Evolutionary conservation across 2,329 filamentous ascomycete genomes (phyloP).

Genomic region (Scleromitrula shiraiana): DNA sequence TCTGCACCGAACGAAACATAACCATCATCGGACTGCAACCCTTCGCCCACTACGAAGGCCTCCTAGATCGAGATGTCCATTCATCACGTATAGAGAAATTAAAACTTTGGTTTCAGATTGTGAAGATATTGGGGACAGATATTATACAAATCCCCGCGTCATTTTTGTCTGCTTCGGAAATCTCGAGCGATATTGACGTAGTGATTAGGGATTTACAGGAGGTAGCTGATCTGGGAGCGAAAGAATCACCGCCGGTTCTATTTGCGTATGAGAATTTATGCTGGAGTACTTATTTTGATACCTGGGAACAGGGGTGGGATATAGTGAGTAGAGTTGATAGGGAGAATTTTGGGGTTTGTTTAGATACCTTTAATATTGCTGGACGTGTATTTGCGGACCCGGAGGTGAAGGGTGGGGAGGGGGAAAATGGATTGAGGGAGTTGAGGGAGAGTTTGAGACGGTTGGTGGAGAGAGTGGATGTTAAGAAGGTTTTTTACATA

Average conservation of each 20-base stretch:
- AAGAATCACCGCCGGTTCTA: conserved; percentile 46
- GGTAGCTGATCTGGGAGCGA: conserved; percentile 58
- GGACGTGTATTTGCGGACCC: conserved; percentile 64
- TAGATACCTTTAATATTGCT: conserved; percentile 72
- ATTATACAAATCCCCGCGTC: conserved; percentile 28
- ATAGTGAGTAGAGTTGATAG: conserved; percentile 55
- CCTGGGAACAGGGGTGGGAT: conserved; percentile 65
- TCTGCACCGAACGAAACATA: conserved; percentile 52
- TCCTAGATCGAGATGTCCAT: conserved; percentile 55
- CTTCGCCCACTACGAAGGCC: conserved; percentile 70
- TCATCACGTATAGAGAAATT: conserved; percentile 51
- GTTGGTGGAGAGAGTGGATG: conserved; percentile 38
- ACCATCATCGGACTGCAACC: conserved; percentile 63
- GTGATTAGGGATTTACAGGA: conserved; percentile 55
- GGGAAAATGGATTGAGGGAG: conserved; percentile 45
- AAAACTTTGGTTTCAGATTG: conserved; percentile 59
- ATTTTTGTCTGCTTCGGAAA: not conserved
- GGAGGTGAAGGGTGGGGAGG: conserved; percentile 40
- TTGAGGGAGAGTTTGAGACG: conserved; percentile 32
- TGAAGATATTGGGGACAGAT: conserved; percentile 50
- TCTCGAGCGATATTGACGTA: conserved; percentile 46
- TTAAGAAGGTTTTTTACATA: conserved; percentile 62
- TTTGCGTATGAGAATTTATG: conserved; percentile 67
- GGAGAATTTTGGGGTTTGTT: conserved; percentile 58
- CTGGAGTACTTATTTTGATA: conserved; percentile 64